These are phyloP conservation scores for Pseudogymnoascus sp. DNA, from an alignment of 2,329 filamentous ascomycete species.

Conservation along the genomic window DNA sequence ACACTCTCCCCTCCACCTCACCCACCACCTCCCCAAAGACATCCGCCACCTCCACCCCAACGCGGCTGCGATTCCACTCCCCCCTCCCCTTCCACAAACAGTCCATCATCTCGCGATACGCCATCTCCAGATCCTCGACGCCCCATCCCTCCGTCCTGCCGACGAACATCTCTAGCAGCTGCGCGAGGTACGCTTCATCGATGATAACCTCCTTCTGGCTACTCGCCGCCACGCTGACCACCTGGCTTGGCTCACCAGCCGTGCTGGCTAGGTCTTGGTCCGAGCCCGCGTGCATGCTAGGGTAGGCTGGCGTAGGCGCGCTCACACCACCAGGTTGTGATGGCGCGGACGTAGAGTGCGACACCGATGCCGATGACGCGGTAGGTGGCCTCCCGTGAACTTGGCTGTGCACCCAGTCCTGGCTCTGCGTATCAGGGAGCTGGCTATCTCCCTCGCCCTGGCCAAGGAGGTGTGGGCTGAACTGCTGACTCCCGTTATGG, in stretches of 20 bases:
- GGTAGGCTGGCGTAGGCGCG: conserved; percentile 19
- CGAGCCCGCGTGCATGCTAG: conserved; percentile 12
- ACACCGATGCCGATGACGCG: background rate
- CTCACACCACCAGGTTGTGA: background rate
- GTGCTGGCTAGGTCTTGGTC: background rate
- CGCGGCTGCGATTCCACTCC: conserved; percentile 75
- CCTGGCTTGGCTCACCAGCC: background rate
- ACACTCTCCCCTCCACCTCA: conserved; percentile 33
- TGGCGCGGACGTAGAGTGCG: background rate
- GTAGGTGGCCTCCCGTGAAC: background rate
- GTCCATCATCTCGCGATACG: conserved; percentile 85
- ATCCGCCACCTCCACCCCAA: conserved; percentile 52
- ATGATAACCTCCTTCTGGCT: conserved; percentile 30
- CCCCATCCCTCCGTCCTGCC: conserved; percentile 30
- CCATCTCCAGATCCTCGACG: conserved; percentile 91
- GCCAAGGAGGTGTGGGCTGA: conserved; percentile 21
- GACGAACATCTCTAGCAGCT: conserved; percentile 20
- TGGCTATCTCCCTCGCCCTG: conserved; percentile 24
- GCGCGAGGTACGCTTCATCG: conserved; percentile 30
- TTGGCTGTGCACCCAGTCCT: background rate
- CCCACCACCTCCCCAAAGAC: conserved; percentile 69
- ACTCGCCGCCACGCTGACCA: background rate
- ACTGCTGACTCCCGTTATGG: conserved; percentile 25
- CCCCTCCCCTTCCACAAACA: conserved; percentile 71
- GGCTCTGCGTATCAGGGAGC: conserved; percentile 44